Evolutionary conservation across 2,329 filamentous ascomycete species (phyloP), one percentile per base, ranked within the genome.

Genomic region (Rhynchosporium secalis): DNA sequence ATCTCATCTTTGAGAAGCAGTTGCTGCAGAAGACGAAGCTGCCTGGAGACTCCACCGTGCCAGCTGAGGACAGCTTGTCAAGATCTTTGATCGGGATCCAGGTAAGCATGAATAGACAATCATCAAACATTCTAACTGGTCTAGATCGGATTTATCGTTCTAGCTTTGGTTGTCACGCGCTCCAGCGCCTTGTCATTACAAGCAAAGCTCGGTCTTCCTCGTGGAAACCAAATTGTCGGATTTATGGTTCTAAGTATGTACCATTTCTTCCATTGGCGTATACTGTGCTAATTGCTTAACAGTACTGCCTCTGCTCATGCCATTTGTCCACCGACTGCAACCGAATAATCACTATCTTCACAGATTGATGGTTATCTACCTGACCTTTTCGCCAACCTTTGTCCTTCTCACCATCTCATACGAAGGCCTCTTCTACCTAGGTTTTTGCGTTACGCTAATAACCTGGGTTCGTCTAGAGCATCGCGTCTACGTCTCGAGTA

Each of bases 381-480:
- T 99, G 55, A 90, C 93, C 4, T 98, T 96, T 74, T 90, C 94
- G 0, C 95, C 95, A 0, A 89, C 90, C 1, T 99, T 98, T 76
- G 89, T 99, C 73, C 94, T 99, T 71, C 85, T 99, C 56, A 96
- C 93, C 7, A 97, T 98, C 70, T 97, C 94, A 0, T 99, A 96
- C 77, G 95, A 99, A 76, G 94, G 94, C 0, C 82, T 99, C 2
- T 99, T 99, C 76, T 99, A 98, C 76, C 86, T 97, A 63, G 86
- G 89, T 10, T 99, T 97, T 76, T 92, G 88, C 72, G 79, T 89
- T 59, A 90, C 88, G 28, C 79, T 99, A 4, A 81, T 96, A 57
- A 87, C 88, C 60, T 99, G 95, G 95, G 91, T 97, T 40, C 86
- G 88, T n/a, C 82, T 99, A 1, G 95, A 99, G 75, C 90, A 96